These are phyloP conservation scores for Colletotrichum karsti DNA, from an alignment of 2,329 filamentous ascomycete species.

Conservation along the genomic window DNA sequence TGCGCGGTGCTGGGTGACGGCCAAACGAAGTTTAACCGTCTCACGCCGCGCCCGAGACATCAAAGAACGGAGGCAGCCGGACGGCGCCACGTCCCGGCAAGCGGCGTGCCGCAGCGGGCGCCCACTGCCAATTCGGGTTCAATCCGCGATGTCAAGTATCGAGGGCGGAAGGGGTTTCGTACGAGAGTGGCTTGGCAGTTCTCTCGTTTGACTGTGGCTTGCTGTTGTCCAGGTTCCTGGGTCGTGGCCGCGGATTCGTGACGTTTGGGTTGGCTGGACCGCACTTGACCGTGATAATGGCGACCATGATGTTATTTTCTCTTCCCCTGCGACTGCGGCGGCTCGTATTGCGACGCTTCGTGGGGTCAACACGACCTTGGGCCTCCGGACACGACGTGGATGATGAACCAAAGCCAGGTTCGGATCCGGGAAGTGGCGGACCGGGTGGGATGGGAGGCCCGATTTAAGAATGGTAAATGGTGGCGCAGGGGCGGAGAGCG, in stretches of 20 bases:
- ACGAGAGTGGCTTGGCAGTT: slow-evolving; percentile 5
- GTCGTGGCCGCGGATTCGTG: neutral
- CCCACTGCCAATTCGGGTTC: neutral
- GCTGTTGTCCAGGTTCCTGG: neutral
- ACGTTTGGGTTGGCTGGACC: slow-evolving; percentile 10
- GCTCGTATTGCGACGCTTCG: slow-evolving; percentile 4
- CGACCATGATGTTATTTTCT: neutral
- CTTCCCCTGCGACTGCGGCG: neutral
- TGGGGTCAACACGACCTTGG: slow-evolving; percentile 9
- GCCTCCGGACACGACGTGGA: neutral
- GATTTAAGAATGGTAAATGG: neutral
- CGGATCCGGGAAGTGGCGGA: slow-evolving; percentile 25
- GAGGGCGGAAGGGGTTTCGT: neutral
- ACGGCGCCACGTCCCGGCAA: slow-evolving; percentile 19
- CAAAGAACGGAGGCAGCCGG: slow-evolving; percentile 15
- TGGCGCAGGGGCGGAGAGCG: neutral
- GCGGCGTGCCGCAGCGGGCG: slow-evolving; percentile 1
- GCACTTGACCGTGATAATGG: neutral
- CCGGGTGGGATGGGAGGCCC: neutral
- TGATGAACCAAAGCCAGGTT: slow-evolving; percentile 13
- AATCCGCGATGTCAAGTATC: neutral
- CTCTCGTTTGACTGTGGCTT: neutral
- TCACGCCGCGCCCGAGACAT: slow-evolving; percentile 7
- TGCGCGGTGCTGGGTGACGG: neutral
- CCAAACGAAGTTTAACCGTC: slow-evolving; percentile 5